These are phyloP conservation scores for Trichoderma orchidacearum DNA, from an alignment of 495 filamentous ascomycete genomes.

Conservation along the genomic window DNA sequence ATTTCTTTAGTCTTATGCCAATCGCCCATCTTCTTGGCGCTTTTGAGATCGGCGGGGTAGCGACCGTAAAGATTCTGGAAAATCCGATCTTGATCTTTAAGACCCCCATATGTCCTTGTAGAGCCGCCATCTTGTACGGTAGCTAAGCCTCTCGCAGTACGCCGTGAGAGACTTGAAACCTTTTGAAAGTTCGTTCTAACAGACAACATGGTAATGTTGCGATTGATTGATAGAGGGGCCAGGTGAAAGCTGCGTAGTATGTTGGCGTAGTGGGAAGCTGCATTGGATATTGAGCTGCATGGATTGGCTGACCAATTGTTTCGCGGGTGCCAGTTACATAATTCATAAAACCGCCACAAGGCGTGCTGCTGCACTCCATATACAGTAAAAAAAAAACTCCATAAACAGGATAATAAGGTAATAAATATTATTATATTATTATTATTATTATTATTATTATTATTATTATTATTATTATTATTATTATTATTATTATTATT, in stretches of 20 bases:
- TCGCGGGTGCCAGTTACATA: neutral
- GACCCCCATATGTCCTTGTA: slow-evolving; percentile 67
- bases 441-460: too few species aligned
- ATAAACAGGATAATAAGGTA: too few species aligned
- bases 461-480: too few species aligned
- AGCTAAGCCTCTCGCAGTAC: slow-evolving; percentile 40
- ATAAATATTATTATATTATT: too few species aligned
- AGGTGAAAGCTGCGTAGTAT: neutral
- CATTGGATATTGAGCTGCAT: neutral
- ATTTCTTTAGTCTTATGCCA: slow-evolving; percentile 99
- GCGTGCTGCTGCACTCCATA: too few species aligned
- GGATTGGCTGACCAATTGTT: neutral
- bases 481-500: too few species aligned
- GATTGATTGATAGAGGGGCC: neutral
- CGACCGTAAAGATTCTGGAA: slow-evolving; percentile 97
- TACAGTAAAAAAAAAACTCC: too few species aligned
- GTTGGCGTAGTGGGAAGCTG: neutral
- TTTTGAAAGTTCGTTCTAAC: neutral
- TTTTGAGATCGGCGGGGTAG: slow-evolving; percentile 79
- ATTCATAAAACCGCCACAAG: too few species aligned
- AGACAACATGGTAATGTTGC: slow-evolving; percentile 2
- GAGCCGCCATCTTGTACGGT: slow-evolving; percentile 72
- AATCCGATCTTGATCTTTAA: slow-evolving; percentile 92
- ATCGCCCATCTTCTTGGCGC: slow-evolving; percentile 95
- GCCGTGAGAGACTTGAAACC: slow-evolving; percentile 9